A percentile compares a stretch with the other conserved stretches of the same genome.
These are phyloP conservation scores for Fusarium praegraminearum DNA, from an alignment of 2,329 filamentous ascomycete genomes.

Conservation along the genomic window DNA sequence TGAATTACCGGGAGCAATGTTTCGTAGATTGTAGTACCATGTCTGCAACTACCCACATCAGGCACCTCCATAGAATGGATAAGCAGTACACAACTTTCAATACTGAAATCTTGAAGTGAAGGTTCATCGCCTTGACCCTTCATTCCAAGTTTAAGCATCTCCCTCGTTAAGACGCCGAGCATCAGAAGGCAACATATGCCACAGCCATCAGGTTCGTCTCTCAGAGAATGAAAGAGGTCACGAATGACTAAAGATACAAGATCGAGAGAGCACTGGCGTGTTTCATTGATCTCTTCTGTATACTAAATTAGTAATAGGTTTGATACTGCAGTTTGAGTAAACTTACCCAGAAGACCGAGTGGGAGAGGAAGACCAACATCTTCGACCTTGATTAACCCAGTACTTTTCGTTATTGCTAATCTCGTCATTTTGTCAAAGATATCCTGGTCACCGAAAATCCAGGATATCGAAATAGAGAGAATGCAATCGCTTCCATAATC, in stretches of 20 bases:
- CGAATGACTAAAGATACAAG: not conserved
- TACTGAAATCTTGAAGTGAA: too few relatives aligned
- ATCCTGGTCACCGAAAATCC: conserved; percentile 18
- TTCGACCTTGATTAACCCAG: not conserved
- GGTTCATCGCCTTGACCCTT: too few relatives aligned
- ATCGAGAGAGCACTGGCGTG: not conserved
- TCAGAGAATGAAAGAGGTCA: not conserved
- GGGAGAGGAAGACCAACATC: conserved; percentile 27
- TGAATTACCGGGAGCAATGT: not conserved
- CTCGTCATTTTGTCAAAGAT: conserved; percentile 12
- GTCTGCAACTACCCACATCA: too few relatives aligned
- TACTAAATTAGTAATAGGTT: not conserved
- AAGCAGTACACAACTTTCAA: too few relatives aligned
- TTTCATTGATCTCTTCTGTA: fast-evolving
- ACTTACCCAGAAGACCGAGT: not conserved
- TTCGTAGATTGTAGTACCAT: not conserved
- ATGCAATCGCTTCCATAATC: conserved; percentile 10
- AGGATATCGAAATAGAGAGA: conserved; percentile 30
- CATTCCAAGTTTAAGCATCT: not conserved
- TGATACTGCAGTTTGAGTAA: too few relatives aligned
- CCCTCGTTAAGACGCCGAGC: not conserved
- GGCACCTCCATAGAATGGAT: too few relatives aligned
- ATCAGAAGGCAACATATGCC: conserved; percentile 3
- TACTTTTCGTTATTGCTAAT: not conserved
- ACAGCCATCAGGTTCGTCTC: not conserved